Percentiles rank a stretch among this genome's conserved stretches.
Evolutionary conservation across 331 rosid genomes (phyloP).

Genomic region (Acacia concinna): DNA sequence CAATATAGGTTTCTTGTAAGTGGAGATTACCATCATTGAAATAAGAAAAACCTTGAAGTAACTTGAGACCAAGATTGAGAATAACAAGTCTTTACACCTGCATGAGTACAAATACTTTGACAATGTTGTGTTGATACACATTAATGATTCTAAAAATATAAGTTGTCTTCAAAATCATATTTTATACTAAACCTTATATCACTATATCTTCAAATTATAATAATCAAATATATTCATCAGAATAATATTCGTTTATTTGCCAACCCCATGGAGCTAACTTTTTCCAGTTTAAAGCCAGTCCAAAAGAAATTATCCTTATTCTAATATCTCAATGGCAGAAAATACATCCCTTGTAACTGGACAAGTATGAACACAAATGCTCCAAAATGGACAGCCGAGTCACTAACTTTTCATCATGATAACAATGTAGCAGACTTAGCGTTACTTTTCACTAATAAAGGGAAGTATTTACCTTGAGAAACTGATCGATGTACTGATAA

Average conservation of each 20-base stretch:
- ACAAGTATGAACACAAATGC: not conserved
- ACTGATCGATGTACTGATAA: constrained; percentile 47
- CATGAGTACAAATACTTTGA: constrained; percentile 22
- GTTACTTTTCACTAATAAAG: constrained; percentile 6
- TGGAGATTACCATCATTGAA: constrained; percentile 66
- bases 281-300: not conserved
- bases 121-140: not conserved
- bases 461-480: constrained; percentile 50
- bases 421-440: constrained; percentile 8
- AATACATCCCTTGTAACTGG: not conserved
- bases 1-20: constrained; percentile 11
- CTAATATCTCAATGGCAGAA: not conserved
- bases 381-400: constrained; percentile 11
- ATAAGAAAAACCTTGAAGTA: constrained; percentile 86
- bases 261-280: not conserved
- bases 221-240: constrained; percentile 9
- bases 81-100: constrained; percentile 62
- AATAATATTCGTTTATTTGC: constrained; percentile 10
- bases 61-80: constrained; percentile 75
- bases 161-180: constrained; percentile 25
- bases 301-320: constrained; percentile 11
- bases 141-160: constrained; percentile 4
- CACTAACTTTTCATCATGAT: constrained; percentile 6
- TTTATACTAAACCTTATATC: not conserved
- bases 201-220: constrained; percentile 3